These are phyloP conservation scores for Fraxinus paxiana DNA, from an alignment of 305 asterid genomes.

Conservation along the genomic window DNA sequence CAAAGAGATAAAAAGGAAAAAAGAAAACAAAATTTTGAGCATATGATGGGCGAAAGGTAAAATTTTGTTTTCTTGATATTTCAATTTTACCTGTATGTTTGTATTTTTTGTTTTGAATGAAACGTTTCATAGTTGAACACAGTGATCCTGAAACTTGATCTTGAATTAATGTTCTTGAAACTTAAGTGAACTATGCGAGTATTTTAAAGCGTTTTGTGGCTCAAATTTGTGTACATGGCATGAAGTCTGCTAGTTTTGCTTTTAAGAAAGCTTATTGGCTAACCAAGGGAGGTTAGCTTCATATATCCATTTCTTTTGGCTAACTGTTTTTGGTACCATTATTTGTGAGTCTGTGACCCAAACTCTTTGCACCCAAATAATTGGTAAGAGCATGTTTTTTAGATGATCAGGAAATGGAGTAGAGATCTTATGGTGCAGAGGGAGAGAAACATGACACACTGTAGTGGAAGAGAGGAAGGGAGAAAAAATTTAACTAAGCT, in stretches of 20 bases:
- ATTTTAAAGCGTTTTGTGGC: not conserved
- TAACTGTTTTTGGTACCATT: not conserved
- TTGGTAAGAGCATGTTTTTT: not conserved
- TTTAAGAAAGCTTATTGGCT: not conserved
- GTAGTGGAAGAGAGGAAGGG: not conserved
- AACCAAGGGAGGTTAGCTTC: not conserved
- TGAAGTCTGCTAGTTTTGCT: not conserved
- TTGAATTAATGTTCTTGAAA: not conserved
- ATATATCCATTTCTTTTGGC: not conserved
- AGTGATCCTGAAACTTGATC: not conserved
- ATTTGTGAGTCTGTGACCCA: not conserved
- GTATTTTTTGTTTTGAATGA: not conserved
- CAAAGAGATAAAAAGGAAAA: not conserved
- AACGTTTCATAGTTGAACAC: not conserved
- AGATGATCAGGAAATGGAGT: not conserved
- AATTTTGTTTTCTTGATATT: not conserved
- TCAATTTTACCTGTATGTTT: not conserved
- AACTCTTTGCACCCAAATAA: not conserved
- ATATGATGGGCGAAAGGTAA: not conserved
- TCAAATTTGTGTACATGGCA: not conserved
- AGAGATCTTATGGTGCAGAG: not conserved
- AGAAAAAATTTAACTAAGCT: not conserved
- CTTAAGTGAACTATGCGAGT: not conserved
- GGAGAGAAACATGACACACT: not conserved
- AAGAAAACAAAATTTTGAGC: not conserved